Base-by-base conservation (phyloP, 768 basidiomycete species). In the Leccinum broughii region DNA sequence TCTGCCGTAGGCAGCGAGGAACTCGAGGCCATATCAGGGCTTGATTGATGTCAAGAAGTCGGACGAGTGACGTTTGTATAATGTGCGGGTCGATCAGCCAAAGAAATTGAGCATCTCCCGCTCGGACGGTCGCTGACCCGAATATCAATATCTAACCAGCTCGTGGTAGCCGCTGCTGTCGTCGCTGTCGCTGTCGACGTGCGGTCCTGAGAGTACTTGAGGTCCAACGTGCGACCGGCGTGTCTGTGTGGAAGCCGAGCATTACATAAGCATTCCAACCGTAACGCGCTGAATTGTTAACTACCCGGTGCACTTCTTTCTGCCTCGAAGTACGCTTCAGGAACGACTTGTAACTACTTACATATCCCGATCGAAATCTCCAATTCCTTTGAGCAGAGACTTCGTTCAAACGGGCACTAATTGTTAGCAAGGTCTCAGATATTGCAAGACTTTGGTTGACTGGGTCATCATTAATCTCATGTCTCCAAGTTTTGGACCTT, bases 81-180 rank as follows among this genome's bases (percentile, higher is more conserved):
- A 50, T 66, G 53, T 24, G 59, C 54, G 57, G 63, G 59, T 68
- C 64, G 55, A 62, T 74, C 65, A 72, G 57, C 67, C 66, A 62
- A 65, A 63, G 55, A 62, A 56, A 65, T 58, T 62, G 57, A 49
- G 66, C 73, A 74, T 74, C 57, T 62, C 69, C 72, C 63, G 55
- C 11, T 53, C 50, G 54, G 39, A 60, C 55, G 35, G 62, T 62
- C 55, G 57, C 26, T 55, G 60, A 72, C 67, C 63, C 24, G 28
- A 54, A 32, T 64, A 52, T 66, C 54, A 54, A 32, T 64, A 52
- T 66, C 54, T 60, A 39, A 60, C 50, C 39, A 54, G 55, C 58
- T 66, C 52, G 55, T 57, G 57, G 65, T 32, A 48, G 55, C 22
- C 22, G 64, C 54, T 17, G 58, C 26, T 49, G 59, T 54, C 58